A percentile compares a stretch with the other conserved stretches of the same genome.
Evolutionary conservation across 768 basidiomycete genomes (phyloP).

Genomic region (Kwoniella mangroviensis): DNA sequence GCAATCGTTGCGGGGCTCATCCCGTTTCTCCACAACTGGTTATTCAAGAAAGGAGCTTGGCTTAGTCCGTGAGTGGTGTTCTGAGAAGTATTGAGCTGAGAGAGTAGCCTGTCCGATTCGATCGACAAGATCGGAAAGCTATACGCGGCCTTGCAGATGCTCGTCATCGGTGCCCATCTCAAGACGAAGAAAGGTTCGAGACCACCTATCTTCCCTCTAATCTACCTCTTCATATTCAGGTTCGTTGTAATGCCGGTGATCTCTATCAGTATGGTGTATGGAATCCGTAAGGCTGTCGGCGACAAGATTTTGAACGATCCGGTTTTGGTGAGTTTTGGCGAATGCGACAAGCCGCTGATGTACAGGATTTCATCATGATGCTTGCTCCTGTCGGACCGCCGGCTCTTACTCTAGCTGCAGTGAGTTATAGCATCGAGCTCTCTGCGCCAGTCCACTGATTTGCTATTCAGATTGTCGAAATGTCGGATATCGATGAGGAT

Average conservation of each 20-base stretch:
- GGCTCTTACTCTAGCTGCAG: conserved; percentile 55
- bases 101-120: conserved; percentile 29
- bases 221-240: conserved; percentile 53
- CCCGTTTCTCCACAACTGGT: conserved; percentile 39
- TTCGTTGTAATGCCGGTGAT: conserved; percentile 52
- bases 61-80: conserved; percentile 39
- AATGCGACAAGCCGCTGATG: neutral
- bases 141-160: conserved; percentile 55
- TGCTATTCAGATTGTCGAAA: conserved; percentile 27
- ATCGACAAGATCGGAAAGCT: conserved; percentile 49
- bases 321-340: conserved; percentile 37
- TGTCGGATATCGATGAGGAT: conserved; percentile 47
- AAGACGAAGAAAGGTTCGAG: conserved; percentile 41
- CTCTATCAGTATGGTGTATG: conserved; percentile 40
- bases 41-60: conserved; percentile 45
- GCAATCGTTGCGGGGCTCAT: conserved; percentile 52
- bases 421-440: conserved; percentile 25
- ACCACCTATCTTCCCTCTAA: conserved; percentile 35
- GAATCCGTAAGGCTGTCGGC: conserved; percentile 27
- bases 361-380: conserved; percentile 52
- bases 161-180: conserved; percentile 54
- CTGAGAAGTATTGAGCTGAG: conserved; percentile 18
- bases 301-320: conserved; percentile 42
- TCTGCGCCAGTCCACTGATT: neutral
- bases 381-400: conserved; percentile 54